Base-by-base conservation (phyloP, 1,284 basidiomycete genomes). In the Boletus sp. region DNA sequence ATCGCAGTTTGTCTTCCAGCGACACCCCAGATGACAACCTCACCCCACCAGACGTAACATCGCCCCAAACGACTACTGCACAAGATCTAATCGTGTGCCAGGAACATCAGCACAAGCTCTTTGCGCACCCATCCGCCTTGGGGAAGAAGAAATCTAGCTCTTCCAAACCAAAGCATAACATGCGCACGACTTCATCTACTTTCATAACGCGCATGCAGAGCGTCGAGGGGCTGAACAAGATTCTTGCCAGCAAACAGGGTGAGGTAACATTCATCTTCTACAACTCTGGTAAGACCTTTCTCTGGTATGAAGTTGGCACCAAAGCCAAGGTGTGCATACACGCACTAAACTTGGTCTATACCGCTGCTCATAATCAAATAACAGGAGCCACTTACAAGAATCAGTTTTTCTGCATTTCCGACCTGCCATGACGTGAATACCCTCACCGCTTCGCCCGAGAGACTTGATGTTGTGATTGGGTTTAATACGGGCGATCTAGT, bases 401-500 rank as follows among this genome's bases (percentile, higher is more conserved):
- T 98, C 60, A 89, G 87, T 29, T 98, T 98, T 74, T 85, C 89
- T 49, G 84, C 88, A 9, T 84, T 88, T 62, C 93, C 93, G 8
- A 96, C 94, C 1, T 96, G 94, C 66, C 93, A 97, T 71, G 91
- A 89, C 66, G 85, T 97, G 51, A 97, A 97, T 65, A 76, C 81
- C 16, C 75, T 84, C 9, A 98, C 94, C 1, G 85, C 89, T 11
- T 86, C 84, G 12, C 78, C 87, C 6, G 89, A 93, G 53, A 84
- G 86, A 46, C 77, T 98, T 42, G 97, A 99, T 70, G 81, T 98
- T 13, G 82, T 98, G 56, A 89, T 99, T 65, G 96, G 96, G 3
- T 98, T 99, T 70, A 83, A 80, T 62, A 91, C 93, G 0, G 96
- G 96, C 16, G 96, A 99, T 74, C 78, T 99, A 27, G 77, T 99